phyloP scores from a whole-genome alignment of 768 basidiomycete species.

The Dentipellis sp. region DNA sequence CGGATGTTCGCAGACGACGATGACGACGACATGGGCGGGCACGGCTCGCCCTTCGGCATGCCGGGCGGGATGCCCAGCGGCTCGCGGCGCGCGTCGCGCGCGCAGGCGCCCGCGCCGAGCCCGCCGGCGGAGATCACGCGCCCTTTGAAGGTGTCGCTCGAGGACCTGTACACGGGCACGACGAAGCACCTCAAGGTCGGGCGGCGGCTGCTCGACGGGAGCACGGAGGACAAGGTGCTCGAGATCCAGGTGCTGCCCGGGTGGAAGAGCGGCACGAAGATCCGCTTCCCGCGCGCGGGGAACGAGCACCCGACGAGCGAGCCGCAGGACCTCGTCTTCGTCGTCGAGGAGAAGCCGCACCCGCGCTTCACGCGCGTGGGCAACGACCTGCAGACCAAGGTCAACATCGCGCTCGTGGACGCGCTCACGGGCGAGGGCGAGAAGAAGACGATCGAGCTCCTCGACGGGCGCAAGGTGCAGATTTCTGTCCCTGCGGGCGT shows the following conservation, averaged over 20 bases:
- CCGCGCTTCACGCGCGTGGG: constrained; percentile 65
- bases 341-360: constrained; percentile 94
- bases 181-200: constrained; percentile 86
- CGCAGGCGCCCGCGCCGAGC: constrained; percentile 22
- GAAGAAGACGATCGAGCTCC: constrained; percentile 49
- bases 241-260: constrained; percentile 78
- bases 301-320: constrained; percentile 66
- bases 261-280: constrained; percentile 95
- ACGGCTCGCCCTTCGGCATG: constrained; percentile 36
- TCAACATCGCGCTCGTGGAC: constrained; percentile 71
- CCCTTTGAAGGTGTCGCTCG: constrained; percentile 76
- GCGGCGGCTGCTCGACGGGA: constrained; percentile 60
- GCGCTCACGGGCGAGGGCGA: constrained; percentile 58
- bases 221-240: constrained; percentile 77
- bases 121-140: constrained; percentile 56
- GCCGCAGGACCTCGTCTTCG: constrained; percentile 88
- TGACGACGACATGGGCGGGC: constrained; percentile 36
- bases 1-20: constrained; percentile 19
- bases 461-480: constrained; percentile 77
- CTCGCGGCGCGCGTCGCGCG: constrained; percentile 3
- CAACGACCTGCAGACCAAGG: constrained; percentile 59
- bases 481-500: constrained; percentile 57
- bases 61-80: constrained; percentile 41
- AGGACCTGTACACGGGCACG: constrained; percentile 79
- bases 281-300: constrained; percentile 80